A percentile compares a stretch with the other conserved stretches of the same genome.
Conservation (phyloP, 2,329 filamentous ascomycete species). For the Elsinoe fawcettii region DNA sequence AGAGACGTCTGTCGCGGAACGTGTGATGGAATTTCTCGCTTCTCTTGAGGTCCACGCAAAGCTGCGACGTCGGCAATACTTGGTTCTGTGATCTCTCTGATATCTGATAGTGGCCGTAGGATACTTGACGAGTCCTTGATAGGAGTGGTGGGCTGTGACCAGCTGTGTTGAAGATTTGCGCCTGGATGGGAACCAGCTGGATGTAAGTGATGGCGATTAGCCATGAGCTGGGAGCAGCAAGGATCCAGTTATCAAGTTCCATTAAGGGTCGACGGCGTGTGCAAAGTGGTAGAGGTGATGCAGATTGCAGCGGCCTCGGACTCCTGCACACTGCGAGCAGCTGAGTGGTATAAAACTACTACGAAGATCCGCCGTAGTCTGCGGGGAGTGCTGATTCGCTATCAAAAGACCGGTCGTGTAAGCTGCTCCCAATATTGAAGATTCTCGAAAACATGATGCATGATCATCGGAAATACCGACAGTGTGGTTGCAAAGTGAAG, state of each 20-base stretch:
- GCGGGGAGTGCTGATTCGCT: neutral
- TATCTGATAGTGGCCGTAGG: constrained; percentile 41
- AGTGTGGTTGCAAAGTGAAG: neutral
- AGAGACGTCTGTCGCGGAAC: constrained; percentile 21
- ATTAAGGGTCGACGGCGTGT: neutral
- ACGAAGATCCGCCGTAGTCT: neutral
- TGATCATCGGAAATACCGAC: constrained; percentile 2
- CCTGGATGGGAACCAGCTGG: neutral
- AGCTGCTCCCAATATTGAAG: constrained; percentile 6
- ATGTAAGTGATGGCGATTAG: constrained; percentile 11
- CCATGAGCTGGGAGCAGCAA: constrained; percentile 10
- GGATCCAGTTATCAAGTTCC: neutral
- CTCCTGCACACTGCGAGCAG: neutral
- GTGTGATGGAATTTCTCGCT: constrained; percentile 22
- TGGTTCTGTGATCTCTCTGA: constrained; percentile 44
- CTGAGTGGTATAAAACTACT: neutral
- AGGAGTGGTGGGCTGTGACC: constrained; percentile 11
- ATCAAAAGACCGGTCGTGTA: neutral
- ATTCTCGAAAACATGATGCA: constrained; percentile 4
- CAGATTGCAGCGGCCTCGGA: neutral
- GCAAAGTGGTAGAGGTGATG: neutral
- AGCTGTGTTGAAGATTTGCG: neutral
- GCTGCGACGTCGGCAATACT: constrained; percentile 33
- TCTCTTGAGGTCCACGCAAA: constrained; percentile 9
- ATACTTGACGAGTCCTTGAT: constrained; percentile 24